Evolutionary conservation across 176 grass and related monocot species (phyloP).

Genomic region (Elymus sibiricus): DNA sequence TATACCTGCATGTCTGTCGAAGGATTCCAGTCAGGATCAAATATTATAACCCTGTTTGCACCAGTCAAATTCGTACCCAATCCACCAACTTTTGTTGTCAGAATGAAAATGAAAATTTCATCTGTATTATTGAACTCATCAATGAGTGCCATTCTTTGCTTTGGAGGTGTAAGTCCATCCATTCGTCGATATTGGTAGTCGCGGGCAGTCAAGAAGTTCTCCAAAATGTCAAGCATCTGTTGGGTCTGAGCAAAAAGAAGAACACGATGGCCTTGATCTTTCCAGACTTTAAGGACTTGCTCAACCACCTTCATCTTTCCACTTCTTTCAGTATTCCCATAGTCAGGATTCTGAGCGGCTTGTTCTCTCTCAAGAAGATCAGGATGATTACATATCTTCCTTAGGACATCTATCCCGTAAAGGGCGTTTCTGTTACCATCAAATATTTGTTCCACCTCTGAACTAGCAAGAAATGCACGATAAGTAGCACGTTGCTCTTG

Average conservation of each 20-base stretch:
- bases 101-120: constrained; percentile 82
- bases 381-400: constrained; percentile 95
- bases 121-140: constrained; percentile 89
- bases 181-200: constrained; percentile 80
- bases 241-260: constrained; percentile 90
- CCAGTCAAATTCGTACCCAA: constrained; percentile 92
- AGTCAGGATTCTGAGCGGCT: constrained; percentile 71
- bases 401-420: constrained; percentile 86
- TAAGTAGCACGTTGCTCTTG: constrained; percentile 65
- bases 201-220: constrained; percentile 51
- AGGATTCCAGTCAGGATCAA: constrained; percentile 96
- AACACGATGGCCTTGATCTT: constrained; percentile 84
- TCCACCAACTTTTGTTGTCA: constrained; percentile 96
- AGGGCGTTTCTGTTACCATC: constrained; percentile 84
- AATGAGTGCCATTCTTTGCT: constrained; percentile 88
- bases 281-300: constrained; percentile 86
- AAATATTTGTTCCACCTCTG: constrained; percentile 96
- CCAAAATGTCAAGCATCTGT: constrained; percentile 95
- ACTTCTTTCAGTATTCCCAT: constrained; percentile 80
- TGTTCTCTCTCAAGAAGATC: constrained; percentile 94
- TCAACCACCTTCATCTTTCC: constrained; percentile 94
- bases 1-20: constrained; percentile 93
- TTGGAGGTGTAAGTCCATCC: constrained; percentile 93
- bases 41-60: constrained; percentile 84
- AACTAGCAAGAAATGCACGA: constrained; percentile 87